Percentiles rank a stretch among this genome's conserved stretches.
Conservation (phyloP, 2,329 filamentous ascomycete species). For the Cladobotryum protrusum region DNA sequence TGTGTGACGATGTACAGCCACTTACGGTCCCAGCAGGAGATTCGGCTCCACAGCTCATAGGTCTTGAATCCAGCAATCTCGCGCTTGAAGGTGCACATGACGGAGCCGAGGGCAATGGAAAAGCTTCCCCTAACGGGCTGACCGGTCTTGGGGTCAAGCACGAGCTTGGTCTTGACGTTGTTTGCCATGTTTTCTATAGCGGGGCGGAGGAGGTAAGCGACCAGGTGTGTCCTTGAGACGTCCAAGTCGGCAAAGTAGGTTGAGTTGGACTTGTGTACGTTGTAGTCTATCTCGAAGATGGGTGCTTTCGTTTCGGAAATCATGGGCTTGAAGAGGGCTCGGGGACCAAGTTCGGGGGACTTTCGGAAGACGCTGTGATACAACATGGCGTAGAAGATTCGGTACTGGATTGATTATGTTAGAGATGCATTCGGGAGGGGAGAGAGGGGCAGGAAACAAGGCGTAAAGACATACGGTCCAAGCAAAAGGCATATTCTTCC, state of each 20-base stretch:
- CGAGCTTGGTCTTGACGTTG: slow-evolving; percentile 45
- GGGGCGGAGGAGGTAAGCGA: slow-evolving; percentile 59
- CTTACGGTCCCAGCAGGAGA: slow-evolving; percentile 73
- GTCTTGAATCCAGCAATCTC: slow-evolving; percentile 64
- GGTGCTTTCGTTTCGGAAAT: slow-evolving; percentile 62
- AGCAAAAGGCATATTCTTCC: slow-evolving; percentile 67
- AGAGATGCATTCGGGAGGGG: neutral
- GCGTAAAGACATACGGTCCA: slow-evolving; percentile 61
- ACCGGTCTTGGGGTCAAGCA: slow-evolving; percentile 42
- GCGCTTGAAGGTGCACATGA: slow-evolving; percentile 65
- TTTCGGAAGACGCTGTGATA: slow-evolving; percentile 47
- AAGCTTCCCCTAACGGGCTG: slow-evolving; percentile 48
- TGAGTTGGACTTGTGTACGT: slow-evolving; percentile 74
- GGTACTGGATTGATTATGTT: slow-evolving; percentile 35
- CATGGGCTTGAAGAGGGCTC: slow-evolving; percentile 66
- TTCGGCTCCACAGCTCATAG: slow-evolving; percentile 68
- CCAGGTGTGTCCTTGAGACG: slow-evolving; percentile 72
- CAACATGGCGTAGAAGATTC: slow-evolving; percentile 52
- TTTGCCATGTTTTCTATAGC: slow-evolving; percentile 47
- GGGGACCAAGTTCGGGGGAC: slow-evolving; percentile 44
- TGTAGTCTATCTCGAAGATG: slow-evolving; percentile 77
- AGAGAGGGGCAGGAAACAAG: neutral
- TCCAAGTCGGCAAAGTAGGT: slow-evolving; percentile 88
- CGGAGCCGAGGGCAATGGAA: slow-evolving; percentile 63
- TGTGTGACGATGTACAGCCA: slow-evolving; percentile 74